A percentile compares a stretch with the other conserved stretches of the same genome.
Evolutionary conservation across 192 early-diverging fungal genomes (phyloP).

Genomic region (Coemansia sp.): DNA sequence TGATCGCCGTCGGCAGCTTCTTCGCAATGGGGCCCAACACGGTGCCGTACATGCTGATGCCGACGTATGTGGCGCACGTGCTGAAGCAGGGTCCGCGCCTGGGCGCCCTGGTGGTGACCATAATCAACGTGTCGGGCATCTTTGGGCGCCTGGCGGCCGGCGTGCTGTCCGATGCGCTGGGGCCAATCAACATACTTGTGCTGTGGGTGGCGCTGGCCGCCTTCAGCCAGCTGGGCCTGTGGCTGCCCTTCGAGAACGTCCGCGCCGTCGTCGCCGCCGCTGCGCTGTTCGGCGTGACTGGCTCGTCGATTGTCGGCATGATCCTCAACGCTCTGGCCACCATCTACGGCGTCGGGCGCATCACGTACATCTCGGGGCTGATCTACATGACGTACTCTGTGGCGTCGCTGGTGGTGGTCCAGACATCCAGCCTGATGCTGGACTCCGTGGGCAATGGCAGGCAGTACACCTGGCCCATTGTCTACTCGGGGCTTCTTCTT

Average conservation of each 20-base stretch:
- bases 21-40: conserved; percentile 55
- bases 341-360: conserved; percentile 34
- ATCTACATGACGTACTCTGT: conserved; percentile 50
- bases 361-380: conserved; percentile 49
- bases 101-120: conserved; percentile 36
- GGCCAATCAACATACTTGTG: conserved; percentile 37
- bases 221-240: conserved; percentile 46
- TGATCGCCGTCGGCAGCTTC: conserved; percentile 45
- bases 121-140: conserved; percentile 47
- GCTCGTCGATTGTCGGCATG: conserved; percentile 45
- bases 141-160: conserved; percentile 48
- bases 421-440: conserved; percentile 49
- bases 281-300: conserved; percentile 44
- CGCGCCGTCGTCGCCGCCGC: conserved; percentile 29
- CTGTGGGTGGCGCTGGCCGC: conserved; percentile 40
- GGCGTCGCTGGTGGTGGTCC: conserved; percentile 38
- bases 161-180: conserved; percentile 38
- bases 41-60: conserved; percentile 50
- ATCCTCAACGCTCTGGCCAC: conserved; percentile 40
- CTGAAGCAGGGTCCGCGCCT: conserved; percentile 27
- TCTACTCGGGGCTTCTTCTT: conserved; percentile 41
- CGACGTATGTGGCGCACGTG: conserved; percentile 42
- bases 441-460: conserved; percentile 44
- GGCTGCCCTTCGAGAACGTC: conserved; percentile 42
- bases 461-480: conserved; percentile 50